These are phyloP conservation scores for Backusella morwellensis DNA, from an alignment of 192 early-diverging fungal species.

Conservation along the genomic window DNA sequence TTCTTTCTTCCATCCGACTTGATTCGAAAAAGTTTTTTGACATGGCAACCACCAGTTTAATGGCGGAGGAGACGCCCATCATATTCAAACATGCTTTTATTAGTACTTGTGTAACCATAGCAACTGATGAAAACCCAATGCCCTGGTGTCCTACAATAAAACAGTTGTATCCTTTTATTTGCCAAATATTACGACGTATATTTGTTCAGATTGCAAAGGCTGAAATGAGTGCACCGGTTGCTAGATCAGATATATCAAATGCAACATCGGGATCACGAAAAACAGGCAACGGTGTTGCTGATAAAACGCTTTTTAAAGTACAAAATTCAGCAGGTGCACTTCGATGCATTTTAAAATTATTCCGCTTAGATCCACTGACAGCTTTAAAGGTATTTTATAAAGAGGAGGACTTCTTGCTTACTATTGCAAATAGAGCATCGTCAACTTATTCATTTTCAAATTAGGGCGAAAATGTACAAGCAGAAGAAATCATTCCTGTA, in stretches of 20 bases:
- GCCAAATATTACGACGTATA: slow-evolving; percentile 53
- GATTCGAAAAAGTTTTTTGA: slow-evolving; percentile 67
- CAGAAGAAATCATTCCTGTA: slow-evolving; percentile 66
- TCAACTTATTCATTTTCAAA: neutral
- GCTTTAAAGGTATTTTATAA: slow-evolving; percentile 53
- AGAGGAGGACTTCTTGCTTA: neutral
- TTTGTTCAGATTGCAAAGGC: slow-evolving; percentile 49
- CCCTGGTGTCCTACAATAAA: slow-evolving; percentile 66
- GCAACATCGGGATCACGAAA: slow-evolving; percentile 23
- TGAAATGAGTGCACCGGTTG: slow-evolving; percentile 47
- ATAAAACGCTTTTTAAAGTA: neutral
- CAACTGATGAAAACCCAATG: slow-evolving; percentile 52
- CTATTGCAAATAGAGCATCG: neutral
- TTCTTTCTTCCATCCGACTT: slow-evolving; percentile 67
- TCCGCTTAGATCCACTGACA: slow-evolving; percentile 52
- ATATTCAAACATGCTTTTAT: slow-evolving; percentile 77
- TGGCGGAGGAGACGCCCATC: slow-evolving; percentile 63
- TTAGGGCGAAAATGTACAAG: slow-evolving; percentile 27
- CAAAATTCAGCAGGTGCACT: neutral
- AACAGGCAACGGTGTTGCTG: neutral
- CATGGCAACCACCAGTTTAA: slow-evolving; percentile 61
- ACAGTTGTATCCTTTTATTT: slow-evolving; percentile 52
- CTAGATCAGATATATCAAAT: slow-evolving; percentile 31
- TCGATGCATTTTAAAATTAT: slow-evolving; percentile 6
- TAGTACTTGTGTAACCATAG: slow-evolving; percentile 64